Evolutionary conservation across 352 stramenopile species (phyloP).

Genomic region (Aphanomyces invadans): DNA sequence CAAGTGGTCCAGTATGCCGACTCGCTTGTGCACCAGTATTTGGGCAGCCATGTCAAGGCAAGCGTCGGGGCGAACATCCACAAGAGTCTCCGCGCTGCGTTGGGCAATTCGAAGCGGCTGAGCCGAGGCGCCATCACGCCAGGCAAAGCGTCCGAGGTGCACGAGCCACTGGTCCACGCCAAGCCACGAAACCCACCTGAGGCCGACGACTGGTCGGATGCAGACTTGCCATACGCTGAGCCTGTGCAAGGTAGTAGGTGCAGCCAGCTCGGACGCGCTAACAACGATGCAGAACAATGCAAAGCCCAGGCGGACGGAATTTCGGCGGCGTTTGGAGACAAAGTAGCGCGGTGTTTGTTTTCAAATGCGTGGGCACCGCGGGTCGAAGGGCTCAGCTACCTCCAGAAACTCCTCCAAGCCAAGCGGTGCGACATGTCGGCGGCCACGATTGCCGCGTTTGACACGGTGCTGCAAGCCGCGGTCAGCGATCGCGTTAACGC

Average conservation of each 20-base stretch:
- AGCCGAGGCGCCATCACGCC: slow-evolving; percentile 6
- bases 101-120: slow-evolving; percentile 61
- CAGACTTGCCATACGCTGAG: slow-evolving; percentile 73
- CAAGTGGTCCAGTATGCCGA: slow-evolving; percentile 70
- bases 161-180: slow-evolving; percentile 27
- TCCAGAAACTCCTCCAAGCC: slow-evolving; percentile 58
- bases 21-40: slow-evolving; percentile 65
- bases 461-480: slow-evolving; percentile 48
- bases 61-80: slow-evolving; percentile 80
- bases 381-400: slow-evolving; percentile 66
- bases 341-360: slow-evolving; percentile 62
- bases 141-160: slow-evolving; percentile 8
- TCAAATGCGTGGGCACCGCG: slow-evolving; percentile 75
- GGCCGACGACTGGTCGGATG: slow-evolving; percentile 29
- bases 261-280: background rate
- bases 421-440: slow-evolving; percentile 36
- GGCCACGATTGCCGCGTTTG: slow-evolving; percentile 29
- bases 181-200: too few species aligned
- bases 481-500: slow-evolving; percentile 71
- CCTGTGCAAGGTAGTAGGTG: slow-evolving; percentile 28
- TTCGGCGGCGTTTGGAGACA: slow-evolving; percentile 56
- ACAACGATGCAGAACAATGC: slow-evolving; percentile 40
- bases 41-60: slow-evolving; percentile 47
- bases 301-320: slow-evolving; percentile 41
- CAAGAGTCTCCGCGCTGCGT: slow-evolving; percentile 54